Evolutionary conservation across 768 basidiomycete genomes (phyloP).

Genomic region (Lentinula boryana): DNA sequence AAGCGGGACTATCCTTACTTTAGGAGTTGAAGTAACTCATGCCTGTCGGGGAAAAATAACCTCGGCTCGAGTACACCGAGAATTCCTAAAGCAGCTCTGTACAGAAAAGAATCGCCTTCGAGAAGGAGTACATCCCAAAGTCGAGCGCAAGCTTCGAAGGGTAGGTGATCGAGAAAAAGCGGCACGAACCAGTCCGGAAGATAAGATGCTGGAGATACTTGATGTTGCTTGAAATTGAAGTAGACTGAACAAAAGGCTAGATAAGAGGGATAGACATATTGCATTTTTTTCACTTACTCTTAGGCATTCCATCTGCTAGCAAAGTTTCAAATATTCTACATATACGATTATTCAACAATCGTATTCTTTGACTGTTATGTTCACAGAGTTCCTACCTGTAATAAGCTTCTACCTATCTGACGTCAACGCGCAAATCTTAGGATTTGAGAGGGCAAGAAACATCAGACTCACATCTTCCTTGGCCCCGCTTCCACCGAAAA

Average conservation of each 20-base stretch:
- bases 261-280: not conserved
- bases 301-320: slow-evolving; percentile 90
- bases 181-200: slow-evolving; percentile 78
- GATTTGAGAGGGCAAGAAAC: slow-evolving; percentile 2
- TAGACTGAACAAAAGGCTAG: slow-evolving; percentile 49
- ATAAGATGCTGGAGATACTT: slow-evolving; percentile 82
- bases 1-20: slow-evolving; percentile 37
- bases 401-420: slow-evolving; percentile 76
- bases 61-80: slow-evolving; percentile 80
- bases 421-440: slow-evolving; percentile 18
- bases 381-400: slow-evolving; percentile 51
- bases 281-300: slow-evolving; percentile 47
- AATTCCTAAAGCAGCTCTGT: slow-evolving; percentile 77
- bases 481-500: slow-evolving; percentile 66
- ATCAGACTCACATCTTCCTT: slow-evolving; percentile 70
- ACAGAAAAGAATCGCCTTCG: slow-evolving; percentile 88
- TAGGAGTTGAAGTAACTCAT: slow-evolving; percentile 73
- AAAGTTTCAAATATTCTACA: slow-evolving; percentile 86
- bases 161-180: slow-evolving; percentile 80
- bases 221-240: slow-evolving; percentile 92
- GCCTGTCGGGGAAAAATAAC: slow-evolving; percentile 82
- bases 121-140: slow-evolving; percentile 85
- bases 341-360: no score
- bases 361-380: no score
- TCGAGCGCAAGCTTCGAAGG: slow-evolving; percentile 85